Base-by-base conservation (phyloP, 352 stramenopile species). In the Phytophthora hibernalis region DNA sequence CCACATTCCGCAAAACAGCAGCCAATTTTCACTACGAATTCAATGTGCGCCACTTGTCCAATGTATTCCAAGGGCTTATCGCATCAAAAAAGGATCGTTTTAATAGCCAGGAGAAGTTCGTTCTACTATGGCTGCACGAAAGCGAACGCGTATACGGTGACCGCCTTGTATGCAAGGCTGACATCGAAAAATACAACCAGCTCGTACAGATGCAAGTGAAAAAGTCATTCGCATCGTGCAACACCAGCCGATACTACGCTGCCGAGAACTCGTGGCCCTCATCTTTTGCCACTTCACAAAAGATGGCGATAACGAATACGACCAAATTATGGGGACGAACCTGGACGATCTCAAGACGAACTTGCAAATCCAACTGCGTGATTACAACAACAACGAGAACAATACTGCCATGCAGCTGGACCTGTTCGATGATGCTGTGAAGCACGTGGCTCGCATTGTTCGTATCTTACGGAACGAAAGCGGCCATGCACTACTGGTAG, bases 21-120 rank as follows among this genome's bases (percentile, higher is more conserved):
- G 85, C 87, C 6, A 99, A 99, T 65, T 99, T 99, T 66, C 96
- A 99, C 80, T 99, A 99, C 76, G 95, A 99, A 77, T 99, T 99
- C 72, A 98, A 98, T 53, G 97, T 99, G 42, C 91, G 96, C 5
- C 92, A 99, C 68, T 81, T 99, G 26, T 96, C 84, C 33, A 98
- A 98, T 59, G 92, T 99, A 1, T 99, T 99, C 71, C 96, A 99
- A 70, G 96, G 96, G 5, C 76, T 99, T 20, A 95, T 99, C 30
- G 90, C 96, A 0, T 96, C 91, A 2, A 95, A 97, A 54, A 96
- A 97, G 44, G 81, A 95, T 47, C 91, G 98, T 11, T 98, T 99
- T 58, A 85, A 85, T 12, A 88, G 80, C 7, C 76, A 91, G 0
- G 94, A 98, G 44, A 99, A 98, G 70, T 98, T 99, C 37, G 90